phyloP scores from a whole-genome alignment of 1,139 yeast genomes.

The Nakaseomyces bracarensis region DNA sequence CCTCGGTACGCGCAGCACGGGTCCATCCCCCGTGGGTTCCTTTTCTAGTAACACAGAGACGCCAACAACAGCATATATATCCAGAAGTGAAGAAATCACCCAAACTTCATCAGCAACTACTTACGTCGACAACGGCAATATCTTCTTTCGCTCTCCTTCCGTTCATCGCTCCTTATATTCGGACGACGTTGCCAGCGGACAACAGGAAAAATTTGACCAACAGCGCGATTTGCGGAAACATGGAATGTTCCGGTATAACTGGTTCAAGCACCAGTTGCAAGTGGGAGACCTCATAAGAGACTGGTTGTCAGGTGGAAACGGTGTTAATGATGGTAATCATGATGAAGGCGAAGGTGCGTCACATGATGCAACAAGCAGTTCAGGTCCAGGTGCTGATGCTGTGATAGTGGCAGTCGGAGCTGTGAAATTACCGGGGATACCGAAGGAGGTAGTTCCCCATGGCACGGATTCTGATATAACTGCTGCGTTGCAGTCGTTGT shows the following conservation, averaged over 20 bases:
- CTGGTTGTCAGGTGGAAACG: slow-evolving; percentile 5
- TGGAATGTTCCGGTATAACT: slow-evolving; percentile 3
- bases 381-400: background rate
- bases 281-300: slow-evolving; percentile 4
- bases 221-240: slow-evolving; percentile 1
- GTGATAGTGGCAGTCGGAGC: background rate
- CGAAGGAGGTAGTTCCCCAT: slow-evolving; percentile 6
- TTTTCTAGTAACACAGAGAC: background rate
- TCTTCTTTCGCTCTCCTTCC: slow-evolving; percentile 1
- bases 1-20: background rate
- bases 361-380: background rate
- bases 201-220: slow-evolving; percentile 5
- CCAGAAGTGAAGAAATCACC: background rate
- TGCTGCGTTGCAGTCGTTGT: slow-evolving; percentile 19
- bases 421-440: background rate
- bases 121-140: slow-evolving; percentile 5
- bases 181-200: slow-evolving; percentile 4
- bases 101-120: background rate
- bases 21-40: slow-evolving; percentile 1
- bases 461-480: slow-evolving; percentile 16
- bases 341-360: background rate
- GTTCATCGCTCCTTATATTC: background rate
- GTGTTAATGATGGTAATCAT: background rate
- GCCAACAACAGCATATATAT: background rate
- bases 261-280: slow-evolving; percentile 2